These are phyloP conservation scores for Udeniomyces megalosporus DNA, from an alignment of 768 basidiomycete species.

Conservation along the genomic window DNA sequence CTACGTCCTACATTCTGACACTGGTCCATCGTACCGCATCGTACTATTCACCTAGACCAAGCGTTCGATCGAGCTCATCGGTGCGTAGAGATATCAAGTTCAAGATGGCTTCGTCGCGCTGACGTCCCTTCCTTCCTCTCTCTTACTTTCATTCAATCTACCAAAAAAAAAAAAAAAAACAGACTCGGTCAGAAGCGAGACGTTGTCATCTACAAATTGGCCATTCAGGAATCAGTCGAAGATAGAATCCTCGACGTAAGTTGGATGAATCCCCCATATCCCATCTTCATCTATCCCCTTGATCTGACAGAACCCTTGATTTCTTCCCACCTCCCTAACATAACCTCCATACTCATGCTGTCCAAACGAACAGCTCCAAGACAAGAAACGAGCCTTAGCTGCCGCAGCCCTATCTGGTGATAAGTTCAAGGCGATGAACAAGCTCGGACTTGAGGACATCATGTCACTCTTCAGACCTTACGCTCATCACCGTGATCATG, in stretches of 20 bases:
- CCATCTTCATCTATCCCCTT: not conserved
- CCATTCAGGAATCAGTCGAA: conserved; percentile 71
- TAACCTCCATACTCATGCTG: no score
- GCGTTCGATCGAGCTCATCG: conserved; percentile 86
- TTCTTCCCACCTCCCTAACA: not conserved
- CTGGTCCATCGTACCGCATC: no score
- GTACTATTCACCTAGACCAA: conserved; percentile 45
- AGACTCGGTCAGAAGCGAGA: conserved; percentile 65
- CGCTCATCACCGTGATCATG: no score
- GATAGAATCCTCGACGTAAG: conserved; percentile 39
- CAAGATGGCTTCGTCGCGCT: not conserved
- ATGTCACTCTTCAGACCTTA: conserved; percentile 32
- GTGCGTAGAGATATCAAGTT: conserved; percentile 1
- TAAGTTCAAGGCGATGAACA: conserved; percentile 64
- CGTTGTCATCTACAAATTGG: conserved; percentile 56
- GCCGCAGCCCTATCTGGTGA: conserved; percentile 73
- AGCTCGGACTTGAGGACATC: conserved; percentile 67
- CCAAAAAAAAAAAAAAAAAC: not conserved
- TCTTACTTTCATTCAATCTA: no score
- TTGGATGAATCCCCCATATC: not conserved
- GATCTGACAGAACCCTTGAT: not conserved
- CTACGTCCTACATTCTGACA: no score
- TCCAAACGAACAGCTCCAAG: no score
- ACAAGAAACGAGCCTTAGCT: conserved; percentile 73
- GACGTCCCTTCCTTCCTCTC: not conserved